Percentiles rank a stretch among this genome's conserved stretches.
phyloP scores from a whole-genome alignment of 768 basidiomycete species.

The Tephrocybe sp. region DNA sequence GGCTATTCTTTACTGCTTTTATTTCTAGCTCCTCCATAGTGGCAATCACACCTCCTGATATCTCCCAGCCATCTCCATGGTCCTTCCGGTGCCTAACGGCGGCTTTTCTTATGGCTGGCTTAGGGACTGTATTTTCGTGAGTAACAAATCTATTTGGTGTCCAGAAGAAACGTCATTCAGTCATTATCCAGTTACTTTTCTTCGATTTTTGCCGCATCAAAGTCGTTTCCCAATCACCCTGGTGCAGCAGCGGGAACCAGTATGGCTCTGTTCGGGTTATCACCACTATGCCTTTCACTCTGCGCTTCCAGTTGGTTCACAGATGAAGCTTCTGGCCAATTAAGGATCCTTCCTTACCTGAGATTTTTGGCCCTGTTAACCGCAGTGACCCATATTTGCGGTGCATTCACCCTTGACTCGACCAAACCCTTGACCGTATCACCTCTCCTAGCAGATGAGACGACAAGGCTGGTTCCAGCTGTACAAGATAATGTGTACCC shows the following conservation, averaged over 20 bases:
- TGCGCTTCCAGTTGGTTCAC: constrained; percentile 67
- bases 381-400: constrained; percentile 52
- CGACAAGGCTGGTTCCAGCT: constrained; percentile 28
- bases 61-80: constrained; percentile 35
- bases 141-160: constrained; percentile 24
- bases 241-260: constrained; percentile 67
- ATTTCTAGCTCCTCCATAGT: constrained; percentile 62
- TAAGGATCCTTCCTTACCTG: constrained; percentile 49
- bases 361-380: constrained; percentile 56
- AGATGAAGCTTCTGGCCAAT: constrained; percentile 36
- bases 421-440: neutral
- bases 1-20: constrained; percentile 61
- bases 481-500: neutral
- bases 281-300: constrained; percentile 70
- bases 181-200: constrained; percentile 56
- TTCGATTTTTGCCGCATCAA: constrained; percentile 72
- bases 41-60: constrained; percentile 39
- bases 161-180: neutral
- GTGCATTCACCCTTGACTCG: constrained; percentile 43
- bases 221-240: constrained; percentile 62
- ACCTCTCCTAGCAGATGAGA: constrained; percentile 23
- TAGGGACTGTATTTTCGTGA: constrained; percentile 75
- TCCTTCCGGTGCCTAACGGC: constrained; percentile 54
- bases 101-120: constrained; percentile 61
- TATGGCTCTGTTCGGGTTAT: constrained; percentile 79